Percentiles rank a stretch among this genome's conserved stretches.
Conservation (phyloP, 1,284 basidiomycete species). For the Butyriboletus appendiculatus region DNA sequence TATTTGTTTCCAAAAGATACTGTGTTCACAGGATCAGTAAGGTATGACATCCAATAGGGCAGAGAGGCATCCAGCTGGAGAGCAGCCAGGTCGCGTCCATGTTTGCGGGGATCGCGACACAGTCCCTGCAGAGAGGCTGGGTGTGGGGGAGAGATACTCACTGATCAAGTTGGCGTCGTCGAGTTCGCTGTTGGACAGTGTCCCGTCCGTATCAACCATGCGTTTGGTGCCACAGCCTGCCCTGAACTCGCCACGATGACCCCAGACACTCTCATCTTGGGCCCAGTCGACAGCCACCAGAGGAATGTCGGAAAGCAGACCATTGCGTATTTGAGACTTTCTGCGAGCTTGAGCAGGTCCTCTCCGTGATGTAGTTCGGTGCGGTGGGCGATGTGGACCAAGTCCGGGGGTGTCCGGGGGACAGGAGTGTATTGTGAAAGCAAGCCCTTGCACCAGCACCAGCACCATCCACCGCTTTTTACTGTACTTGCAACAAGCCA, state of each 20-base stretch:
- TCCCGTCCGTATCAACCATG: background rate
- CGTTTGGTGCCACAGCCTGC: constrained; percentile 17
- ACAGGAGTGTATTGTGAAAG: no score
- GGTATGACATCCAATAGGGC: constrained; percentile 17
- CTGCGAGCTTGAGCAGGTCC: no score
- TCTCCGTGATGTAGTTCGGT: background rate
- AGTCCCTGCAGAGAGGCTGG: background rate
- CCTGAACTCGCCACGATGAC: constrained; percentile 26
- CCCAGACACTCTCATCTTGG: constrained; percentile 11
- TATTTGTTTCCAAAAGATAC: constrained; percentile 39
- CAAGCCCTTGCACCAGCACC: constrained; percentile 15
- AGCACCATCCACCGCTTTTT: constrained; percentile 11
- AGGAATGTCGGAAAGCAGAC: background rate
- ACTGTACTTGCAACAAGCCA: constrained; percentile 5
- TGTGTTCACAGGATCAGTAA: constrained; percentile 25
- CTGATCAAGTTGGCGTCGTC: constrained; percentile 31
- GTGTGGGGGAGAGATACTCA: constrained; percentile 35
- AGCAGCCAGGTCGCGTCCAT: background rate
- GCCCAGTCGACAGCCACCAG: background rate
- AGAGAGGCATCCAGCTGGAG: constrained; percentile 29
- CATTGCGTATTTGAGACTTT: background rate
- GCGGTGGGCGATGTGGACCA: background rate
- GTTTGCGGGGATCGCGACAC: background rate
- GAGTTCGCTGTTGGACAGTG: constrained; percentile 17
- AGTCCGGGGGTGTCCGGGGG: constrained; percentile 24